These are phyloP conservation scores for Trichoderma sp. DNA, from an alignment of 2,329 filamentous ascomycete species.

Conservation along the genomic window DNA sequence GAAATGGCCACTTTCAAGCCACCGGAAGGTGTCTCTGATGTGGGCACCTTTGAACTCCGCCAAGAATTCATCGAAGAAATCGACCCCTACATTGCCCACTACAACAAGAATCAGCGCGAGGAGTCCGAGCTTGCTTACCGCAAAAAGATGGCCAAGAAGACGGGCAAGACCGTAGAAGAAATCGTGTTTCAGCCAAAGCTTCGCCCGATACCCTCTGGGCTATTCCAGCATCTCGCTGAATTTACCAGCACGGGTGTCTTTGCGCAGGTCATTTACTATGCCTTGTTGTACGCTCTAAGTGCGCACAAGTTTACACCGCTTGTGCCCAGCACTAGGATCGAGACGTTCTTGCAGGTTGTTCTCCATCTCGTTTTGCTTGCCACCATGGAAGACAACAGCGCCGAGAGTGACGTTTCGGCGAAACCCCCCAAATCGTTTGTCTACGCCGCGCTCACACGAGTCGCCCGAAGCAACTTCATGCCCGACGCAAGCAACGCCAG, in stretches of 20 bases:
- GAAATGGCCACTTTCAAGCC: conserved; percentile 86
- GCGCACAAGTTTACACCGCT: conserved; percentile 65
- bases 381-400: conserved; percentile 72
- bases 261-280: conserved; percentile 84
- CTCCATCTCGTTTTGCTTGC: conserved; percentile 84
- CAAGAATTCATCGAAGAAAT: conserved; percentile 81
- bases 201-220: conserved; percentile 68
- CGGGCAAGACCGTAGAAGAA: conserved; percentile 73
- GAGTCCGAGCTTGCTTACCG: conserved; percentile 90
- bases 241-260: conserved; percentile 87
- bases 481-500: conserved; percentile 53
- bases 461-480: conserved; percentile 60
- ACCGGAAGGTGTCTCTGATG: conserved; percentile 87
- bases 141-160: conserved; percentile 81
- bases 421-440: conserved; percentile 65
- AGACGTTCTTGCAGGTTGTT: conserved; percentile 88
- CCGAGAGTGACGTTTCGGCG: conserved; percentile 49
- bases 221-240: conserved; percentile 70
- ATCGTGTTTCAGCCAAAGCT: conserved; percentile 90
- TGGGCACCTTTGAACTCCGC: conserved; percentile 90
- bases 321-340: conserved; percentile 77
- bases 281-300: conserved; percentile 74
- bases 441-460: conserved; percentile 62
- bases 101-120: conserved; percentile 94
- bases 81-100: conserved; percentile 94